These are phyloP conservation scores for Oldenlandia corymbosa DNA, from an alignment of 257 asterid species.

Conservation along the genomic window DNA sequence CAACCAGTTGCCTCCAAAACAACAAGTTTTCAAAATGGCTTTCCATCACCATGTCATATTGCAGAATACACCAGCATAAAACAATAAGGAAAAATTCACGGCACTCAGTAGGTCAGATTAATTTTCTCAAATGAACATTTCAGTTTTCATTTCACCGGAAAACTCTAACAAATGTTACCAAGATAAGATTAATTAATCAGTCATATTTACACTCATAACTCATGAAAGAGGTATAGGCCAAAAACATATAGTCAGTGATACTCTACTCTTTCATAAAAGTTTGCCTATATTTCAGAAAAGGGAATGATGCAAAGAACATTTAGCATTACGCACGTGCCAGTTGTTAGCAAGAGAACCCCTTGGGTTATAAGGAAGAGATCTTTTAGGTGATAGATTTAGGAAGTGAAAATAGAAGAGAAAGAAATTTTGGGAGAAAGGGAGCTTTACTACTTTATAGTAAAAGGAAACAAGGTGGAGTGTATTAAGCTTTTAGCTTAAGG, in stretches of 20 bases:
- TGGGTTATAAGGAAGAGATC: too few relatives aligned
- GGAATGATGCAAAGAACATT: background rate
- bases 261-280: background rate
- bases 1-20: constrained; percentile 93
- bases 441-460: too few relatives aligned
- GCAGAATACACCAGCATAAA: background rate
- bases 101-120: background rate
- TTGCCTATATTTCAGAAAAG: background rate
- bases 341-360: too few relatives aligned
- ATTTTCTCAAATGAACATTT: background rate
- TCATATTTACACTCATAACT: background rate
- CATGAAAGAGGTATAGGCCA: background rate
- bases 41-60: constrained; percentile 72
- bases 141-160: background rate
- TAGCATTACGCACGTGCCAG: too few relatives aligned
- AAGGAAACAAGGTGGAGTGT: too few relatives aligned
- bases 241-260: background rate
- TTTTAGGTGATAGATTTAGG: too few relatives aligned
- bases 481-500: too few relatives aligned
- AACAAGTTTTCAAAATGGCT: constrained; percentile 84
- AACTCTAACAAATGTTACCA: too few relatives aligned
- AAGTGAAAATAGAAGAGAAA: too few relatives aligned
- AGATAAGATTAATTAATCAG: too few relatives aligned
- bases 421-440: too few relatives aligned
- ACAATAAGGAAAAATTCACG: background rate